Evolutionary conservation across 257 asterid species (phyloP).

Genomic region (Voacanga thouarsii): DNA sequence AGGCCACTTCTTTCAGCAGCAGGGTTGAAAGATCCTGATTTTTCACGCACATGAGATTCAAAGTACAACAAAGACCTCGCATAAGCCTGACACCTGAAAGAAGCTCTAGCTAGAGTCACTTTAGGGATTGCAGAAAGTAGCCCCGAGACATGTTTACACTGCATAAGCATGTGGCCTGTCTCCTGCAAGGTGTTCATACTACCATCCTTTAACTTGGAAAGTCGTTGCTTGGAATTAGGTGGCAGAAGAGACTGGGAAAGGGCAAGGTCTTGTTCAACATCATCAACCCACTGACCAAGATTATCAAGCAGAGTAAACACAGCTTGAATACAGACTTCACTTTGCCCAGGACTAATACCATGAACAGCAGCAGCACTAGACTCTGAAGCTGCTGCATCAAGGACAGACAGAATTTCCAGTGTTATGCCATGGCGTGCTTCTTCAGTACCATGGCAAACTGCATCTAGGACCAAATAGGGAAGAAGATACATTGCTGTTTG

Average conservation of each 20-base stretch:
- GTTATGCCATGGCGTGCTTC: slow-evolving; percentile 87
- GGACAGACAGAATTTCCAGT: slow-evolving; percentile 82
- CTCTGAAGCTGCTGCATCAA: slow-evolving; percentile 73
- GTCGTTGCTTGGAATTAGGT: slow-evolving; percentile 53
- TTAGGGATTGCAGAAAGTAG: slow-evolving; percentile 88
- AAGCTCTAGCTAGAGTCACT: slow-evolving; percentile 85
- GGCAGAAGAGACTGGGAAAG: slow-evolving; percentile 74
- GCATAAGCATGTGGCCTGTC: slow-evolving; percentile 61
- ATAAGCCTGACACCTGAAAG: slow-evolving; percentile 95
- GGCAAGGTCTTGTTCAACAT: slow-evolving; percentile 83
- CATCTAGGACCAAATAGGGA: slow-evolving; percentile 88
- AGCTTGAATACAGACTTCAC: slow-evolving; percentile 95
- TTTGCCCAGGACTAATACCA: slow-evolving; percentile 68
- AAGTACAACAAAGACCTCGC: slow-evolving; percentile 90
- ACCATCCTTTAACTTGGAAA: slow-evolving; percentile 58
- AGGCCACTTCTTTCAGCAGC: slow-evolving; percentile 79
- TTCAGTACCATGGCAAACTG: slow-evolving; percentile 84
- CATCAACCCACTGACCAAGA: slow-evolving; percentile 99
- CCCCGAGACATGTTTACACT: slow-evolving; percentile 77
- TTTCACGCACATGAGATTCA: slow-evolving; percentile 80
- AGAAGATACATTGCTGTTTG: slow-evolving; percentile 93
- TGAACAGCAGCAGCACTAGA: slow-evolving; percentile 44
- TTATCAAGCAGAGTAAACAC: slow-evolving; percentile 92
- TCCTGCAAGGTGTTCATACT: slow-evolving; percentile 32
- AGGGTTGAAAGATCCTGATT: slow-evolving; percentile 89